Conservation (phyloP, 345 rosid species). For the Gossypium bickii region DNA sequence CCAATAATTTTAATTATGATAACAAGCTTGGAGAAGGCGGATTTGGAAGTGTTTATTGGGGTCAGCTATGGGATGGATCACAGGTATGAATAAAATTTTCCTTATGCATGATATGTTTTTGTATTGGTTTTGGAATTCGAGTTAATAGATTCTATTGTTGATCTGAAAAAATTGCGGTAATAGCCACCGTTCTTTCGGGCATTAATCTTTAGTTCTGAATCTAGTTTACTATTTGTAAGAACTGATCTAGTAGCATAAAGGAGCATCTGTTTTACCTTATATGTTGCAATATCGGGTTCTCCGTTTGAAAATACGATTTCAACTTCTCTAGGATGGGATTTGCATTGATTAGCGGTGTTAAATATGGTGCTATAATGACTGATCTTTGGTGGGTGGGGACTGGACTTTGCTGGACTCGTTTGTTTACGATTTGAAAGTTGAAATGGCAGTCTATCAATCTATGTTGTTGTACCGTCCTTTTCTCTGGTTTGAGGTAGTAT, state of each 20-base stretch:
- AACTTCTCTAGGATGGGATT: neutral
- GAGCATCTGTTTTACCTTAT: neutral
- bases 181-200: neutral
- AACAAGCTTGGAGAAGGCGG: conserved; percentile 98
- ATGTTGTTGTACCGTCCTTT: neutral
- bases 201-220: neutral
- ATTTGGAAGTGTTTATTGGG: conserved; percentile 98
- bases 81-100: conserved; percentile 43
- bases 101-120: neutral
- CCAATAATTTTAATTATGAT: conserved; percentile 92
- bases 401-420: neutral
- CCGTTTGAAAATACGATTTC: neutral
- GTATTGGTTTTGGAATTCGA: neutral
- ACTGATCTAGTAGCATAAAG: neutral
- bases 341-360: neutral
- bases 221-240: neutral
- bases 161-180: neutral
- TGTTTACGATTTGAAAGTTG: neutral
- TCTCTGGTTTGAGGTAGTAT: neutral
- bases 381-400: neutral
- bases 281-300: neutral
- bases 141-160: neutral
- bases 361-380: neutral
- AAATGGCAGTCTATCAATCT: neutral
- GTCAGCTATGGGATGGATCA: conserved; percentile 98